Conservation (phyloP, 2,329 filamentous ascomycete genomes). For the Chrysoporthe deuterocubensis region DNA sequence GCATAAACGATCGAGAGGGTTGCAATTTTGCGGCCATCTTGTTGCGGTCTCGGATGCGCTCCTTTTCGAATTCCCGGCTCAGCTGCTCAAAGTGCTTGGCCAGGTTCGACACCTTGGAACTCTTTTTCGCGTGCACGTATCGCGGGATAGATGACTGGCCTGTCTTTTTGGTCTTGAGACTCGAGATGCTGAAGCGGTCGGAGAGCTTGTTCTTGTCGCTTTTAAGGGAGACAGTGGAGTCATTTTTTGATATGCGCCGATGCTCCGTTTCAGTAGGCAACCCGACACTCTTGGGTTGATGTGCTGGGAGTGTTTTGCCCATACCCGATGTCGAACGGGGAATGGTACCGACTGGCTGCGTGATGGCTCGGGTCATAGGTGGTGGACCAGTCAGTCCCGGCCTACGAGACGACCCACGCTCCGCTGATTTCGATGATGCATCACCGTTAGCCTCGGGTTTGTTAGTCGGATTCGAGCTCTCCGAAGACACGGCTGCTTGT, state of each 20-base stretch:
- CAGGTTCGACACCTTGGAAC: conserved; percentile 84
- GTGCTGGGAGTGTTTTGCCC: conserved; percentile 45
- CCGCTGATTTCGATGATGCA: conserved; percentile 29
- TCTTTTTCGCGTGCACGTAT: conserved; percentile 73
- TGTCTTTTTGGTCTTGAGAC: conserved; percentile 64
- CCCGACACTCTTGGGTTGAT: conserved; percentile 40
- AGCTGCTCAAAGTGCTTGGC: conserved; percentile 96
- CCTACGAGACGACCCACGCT: conserved; percentile 49
- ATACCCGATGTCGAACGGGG: conserved; percentile 51
- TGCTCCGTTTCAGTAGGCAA: conserved; percentile 36
- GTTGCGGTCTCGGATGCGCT: conserved; percentile 83
- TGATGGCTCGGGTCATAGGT: conserved; percentile 57
- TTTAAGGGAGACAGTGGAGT: conserved; percentile 42
- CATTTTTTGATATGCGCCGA: conserved; percentile 42
- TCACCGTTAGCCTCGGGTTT: conserved; percentile 30
- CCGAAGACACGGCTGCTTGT: conserved; percentile 38
- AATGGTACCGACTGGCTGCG: conserved; percentile 53
- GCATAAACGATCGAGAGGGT: conserved; percentile 76
- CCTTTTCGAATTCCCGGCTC: conserved; percentile 94
- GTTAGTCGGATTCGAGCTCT: conserved; percentile 34
- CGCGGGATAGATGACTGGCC: conserved; percentile 83
- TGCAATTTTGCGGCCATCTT: conserved; percentile 77
- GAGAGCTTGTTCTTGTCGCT: conserved; percentile 73
- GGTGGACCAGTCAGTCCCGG: conserved; percentile 52
- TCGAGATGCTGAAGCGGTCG: conserved; percentile 69